These are phyloP conservation scores for Phytopythium boreale DNA, from an alignment of 352 stramenopile species.

Conservation along the genomic window DNA sequence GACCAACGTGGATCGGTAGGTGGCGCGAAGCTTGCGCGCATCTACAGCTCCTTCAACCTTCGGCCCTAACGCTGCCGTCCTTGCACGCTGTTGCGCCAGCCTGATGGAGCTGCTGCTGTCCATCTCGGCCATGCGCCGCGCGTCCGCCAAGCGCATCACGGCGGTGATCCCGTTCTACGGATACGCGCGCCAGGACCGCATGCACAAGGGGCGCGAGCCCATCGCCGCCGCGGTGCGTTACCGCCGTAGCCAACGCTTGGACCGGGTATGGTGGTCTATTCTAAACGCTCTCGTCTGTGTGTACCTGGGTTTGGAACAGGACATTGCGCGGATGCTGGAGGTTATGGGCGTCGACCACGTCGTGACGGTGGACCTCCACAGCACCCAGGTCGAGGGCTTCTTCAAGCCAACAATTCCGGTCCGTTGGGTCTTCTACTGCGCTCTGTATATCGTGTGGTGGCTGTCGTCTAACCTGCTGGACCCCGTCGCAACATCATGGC, in stretches of 20 bases:
- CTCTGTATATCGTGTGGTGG: neutral
- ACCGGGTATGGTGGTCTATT: too few species aligned
- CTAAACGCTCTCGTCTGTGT: neutral
- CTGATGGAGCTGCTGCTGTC: slow-evolving; percentile 85
- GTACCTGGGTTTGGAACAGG: slow-evolving; percentile 28
- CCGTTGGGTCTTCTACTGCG: neutral
- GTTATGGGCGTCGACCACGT: slow-evolving; percentile 90
- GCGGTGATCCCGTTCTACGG: slow-evolving; percentile 88
- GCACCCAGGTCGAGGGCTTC: slow-evolving; percentile 85
- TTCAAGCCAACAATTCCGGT: slow-evolving; percentile 85
- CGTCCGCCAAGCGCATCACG: slow-evolving; percentile 85
- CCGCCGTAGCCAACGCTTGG: neutral
- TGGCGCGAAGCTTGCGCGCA: neutral
- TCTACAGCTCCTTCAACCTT: neutral
- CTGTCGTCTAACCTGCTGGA: too few species aligned
- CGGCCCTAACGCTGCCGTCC: slow-evolving; percentile 2
- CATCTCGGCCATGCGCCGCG: slow-evolving; percentile 79
- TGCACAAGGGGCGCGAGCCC: slow-evolving; percentile 81
- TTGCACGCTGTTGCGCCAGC: slow-evolving; percentile 17
- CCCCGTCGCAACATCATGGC: neutral
- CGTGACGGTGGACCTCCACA: slow-evolving; percentile 87
- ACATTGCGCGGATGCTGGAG: slow-evolving; percentile 86
- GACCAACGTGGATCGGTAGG: slow-evolving; percentile 79
- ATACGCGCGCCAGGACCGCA: slow-evolving; percentile 82
- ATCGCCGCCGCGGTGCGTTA: slow-evolving; percentile 61